Evolutionary conservation across 2,329 filamentous ascomycete species (phyloP).

Genomic region (Trichoderma oligosporum): DNA sequence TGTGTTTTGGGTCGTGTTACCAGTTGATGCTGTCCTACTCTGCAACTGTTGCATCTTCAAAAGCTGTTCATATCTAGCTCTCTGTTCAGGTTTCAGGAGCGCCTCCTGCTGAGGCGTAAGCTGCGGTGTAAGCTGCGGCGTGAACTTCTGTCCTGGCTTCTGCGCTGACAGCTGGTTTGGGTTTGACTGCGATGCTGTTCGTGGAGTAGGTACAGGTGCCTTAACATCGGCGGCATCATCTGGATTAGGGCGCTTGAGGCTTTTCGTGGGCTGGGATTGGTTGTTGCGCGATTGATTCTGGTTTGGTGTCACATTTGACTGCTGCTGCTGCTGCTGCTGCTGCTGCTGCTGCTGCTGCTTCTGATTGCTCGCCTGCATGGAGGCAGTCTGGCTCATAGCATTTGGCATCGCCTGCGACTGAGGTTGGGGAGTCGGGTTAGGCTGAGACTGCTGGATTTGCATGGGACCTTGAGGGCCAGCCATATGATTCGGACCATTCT

Average conservation of each 20-base stretch:
- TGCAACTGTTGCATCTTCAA: conserved; percentile 31
- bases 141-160: conserved; percentile 25
- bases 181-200: conserved; percentile 28
- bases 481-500: conserved; percentile 39
- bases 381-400: conserved; percentile 43
- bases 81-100: conserved; percentile 43
- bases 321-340: conserved; percentile 34
- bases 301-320: conserved; percentile 24
- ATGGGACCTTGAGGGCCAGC: conserved; percentile 48
- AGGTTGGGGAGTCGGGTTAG: conserved; percentile 36
- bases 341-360: too few relatives aligned
- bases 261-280: conserved; percentile 36
- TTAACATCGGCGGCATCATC: conserved; percentile 38
- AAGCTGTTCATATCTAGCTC: conserved; percentile 41
- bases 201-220: conserved; percentile 20
- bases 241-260: conserved; percentile 48
- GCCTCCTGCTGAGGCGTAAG: conserved; percentile 37
- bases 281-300: conserved; percentile 27
- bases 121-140: conserved; percentile 28
- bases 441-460: conserved; percentile 52
- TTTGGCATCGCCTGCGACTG: conserved; percentile 37
- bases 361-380: conserved; percentile 30
- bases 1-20: conserved; percentile 4
- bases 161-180: conserved; percentile 21
- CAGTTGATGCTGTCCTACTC: conserved; percentile 21